A percentile compares a stretch with the other conserved stretches of the same genome.
Evolutionary conservation across 106 monocot genomes (phyloP).

Genomic region (Dioscorea dumetorum): DNA sequence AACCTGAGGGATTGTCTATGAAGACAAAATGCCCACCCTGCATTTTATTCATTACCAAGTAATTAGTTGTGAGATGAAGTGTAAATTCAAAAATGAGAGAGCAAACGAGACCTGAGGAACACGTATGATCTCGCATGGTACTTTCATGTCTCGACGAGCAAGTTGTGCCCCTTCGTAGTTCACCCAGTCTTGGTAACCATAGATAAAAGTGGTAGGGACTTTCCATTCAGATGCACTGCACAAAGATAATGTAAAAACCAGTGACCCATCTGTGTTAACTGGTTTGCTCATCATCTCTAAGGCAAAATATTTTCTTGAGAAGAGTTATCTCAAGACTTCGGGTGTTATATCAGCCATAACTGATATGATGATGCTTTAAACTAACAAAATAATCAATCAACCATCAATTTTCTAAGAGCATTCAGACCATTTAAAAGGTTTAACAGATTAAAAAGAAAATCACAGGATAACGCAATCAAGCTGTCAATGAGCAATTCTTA

Average conservation of each 20-base stretch:
- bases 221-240: slow-evolving; percentile 95
- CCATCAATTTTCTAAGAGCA: no score
- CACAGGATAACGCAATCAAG: no score
- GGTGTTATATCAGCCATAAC: no score
- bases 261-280: no score
- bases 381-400: no score
- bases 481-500: no score
- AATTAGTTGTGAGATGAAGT: background rate
- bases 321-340: no score
- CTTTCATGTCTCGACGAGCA: slow-evolving; percentile 85
- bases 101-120: slow-evolving; percentile 72
- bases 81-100: background rate
- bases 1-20: slow-evolving; percentile 88
- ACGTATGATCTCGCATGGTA: slow-evolving; percentile 91
- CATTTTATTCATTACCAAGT: slow-evolving; percentile 6
- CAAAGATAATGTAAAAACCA: background rate
- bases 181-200: slow-evolving; percentile 96
- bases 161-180: slow-evolving; percentile 77
- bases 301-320: no score
- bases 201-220: slow-evolving; percentile 90
- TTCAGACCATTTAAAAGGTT: no score
- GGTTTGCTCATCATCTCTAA: no score
- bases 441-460: no score
- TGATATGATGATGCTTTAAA: no score
- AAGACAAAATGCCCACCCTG: slow-evolving; percentile 96